Base-by-base conservation (phyloP, 2,329 filamentous ascomycete genomes). In the Stemphylium lycopersici region DNA sequence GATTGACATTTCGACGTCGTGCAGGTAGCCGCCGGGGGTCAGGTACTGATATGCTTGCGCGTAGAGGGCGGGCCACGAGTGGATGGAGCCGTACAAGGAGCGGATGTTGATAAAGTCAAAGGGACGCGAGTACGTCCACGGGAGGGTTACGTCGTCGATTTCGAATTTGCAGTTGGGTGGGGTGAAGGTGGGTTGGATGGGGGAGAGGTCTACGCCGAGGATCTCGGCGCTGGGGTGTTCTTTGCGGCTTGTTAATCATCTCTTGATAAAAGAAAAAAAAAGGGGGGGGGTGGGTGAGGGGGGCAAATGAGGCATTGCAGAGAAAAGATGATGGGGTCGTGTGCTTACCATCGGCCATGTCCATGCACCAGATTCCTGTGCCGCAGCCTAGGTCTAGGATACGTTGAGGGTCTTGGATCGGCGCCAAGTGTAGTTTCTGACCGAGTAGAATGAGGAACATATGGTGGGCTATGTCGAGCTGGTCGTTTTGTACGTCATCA, bases 161-260 rank as follows among this genome's bases (percentile, higher is more conserved):
- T 79, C 74, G 61, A 81, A 81, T 32, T 68, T 68, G 56, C 72
- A 73, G 58, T 81, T 81, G 4, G 76, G 72, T 0, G 79, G 78
- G 0, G 77, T 68, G 68, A 77, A 77, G 34, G 58, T 56, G 2
- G 79, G 79, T 56, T 82, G 80, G 37, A 80, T 81, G 22, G 79
- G 78, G 2, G 74, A 77, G 39, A 81, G 72, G 62, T 81, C 79
- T 16, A 75, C 74, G 26, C 79, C 80, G 6, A 74, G 73, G 34
- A 83, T 75, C 22, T 70, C 63, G 12, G 79, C 76, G 45, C 48
- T 39, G 20, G 61, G 62, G 45, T 66, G 62, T 15, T 68, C 54
- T 55, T 38, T 16, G 20, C 20, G 20, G 20, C 3, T 20, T 20
- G 20, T 20, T 20, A 20, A 20, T 20, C 20, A 20, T 20, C 20